These are phyloP conservation scores for Coprinopsis cinerea DNA, from an alignment of 768 basidiomycete species.

Conservation along the genomic window DNA sequence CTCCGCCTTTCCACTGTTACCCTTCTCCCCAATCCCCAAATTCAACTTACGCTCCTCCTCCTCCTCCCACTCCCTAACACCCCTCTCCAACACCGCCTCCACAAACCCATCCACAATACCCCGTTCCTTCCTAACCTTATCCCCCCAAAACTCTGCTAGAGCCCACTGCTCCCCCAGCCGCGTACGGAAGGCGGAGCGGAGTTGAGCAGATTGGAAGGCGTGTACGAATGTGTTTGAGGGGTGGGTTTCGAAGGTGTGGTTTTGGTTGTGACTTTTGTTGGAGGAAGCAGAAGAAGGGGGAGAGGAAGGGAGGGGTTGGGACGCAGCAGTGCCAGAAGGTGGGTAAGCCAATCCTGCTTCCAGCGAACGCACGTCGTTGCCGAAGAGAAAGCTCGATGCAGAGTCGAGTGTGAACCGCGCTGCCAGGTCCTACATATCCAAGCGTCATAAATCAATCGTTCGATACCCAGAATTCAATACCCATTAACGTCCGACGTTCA, in stretches of 20 bases:
- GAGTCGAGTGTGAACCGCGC: constrained; percentile 60
- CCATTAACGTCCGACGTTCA: background rate
- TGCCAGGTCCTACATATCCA: constrained; percentile 43
- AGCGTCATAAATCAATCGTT: no score
- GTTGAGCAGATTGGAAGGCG: constrained; percentile 45
- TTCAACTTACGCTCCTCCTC: background rate
- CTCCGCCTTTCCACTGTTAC: constrained; percentile 24
- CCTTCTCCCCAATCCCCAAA: constrained; percentile 8
- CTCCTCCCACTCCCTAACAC: constrained; percentile 6
- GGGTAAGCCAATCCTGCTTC: constrained; percentile 47
- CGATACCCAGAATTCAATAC: no score
- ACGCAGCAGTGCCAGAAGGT: constrained; percentile 6
- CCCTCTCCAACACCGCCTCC: constrained; percentile 14
- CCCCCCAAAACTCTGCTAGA: constrained; percentile 14
- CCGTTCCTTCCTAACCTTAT: constrained; percentile 10
- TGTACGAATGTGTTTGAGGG: constrained; percentile 39
- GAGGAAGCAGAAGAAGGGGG: constrained; percentile 6
- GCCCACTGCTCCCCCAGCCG: constrained; percentile 30
- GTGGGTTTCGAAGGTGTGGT: constrained; percentile 23
- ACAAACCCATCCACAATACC: constrained; percentile 13
- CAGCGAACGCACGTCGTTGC: constrained; percentile 43
- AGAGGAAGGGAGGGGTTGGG: no score
- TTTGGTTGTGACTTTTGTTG: constrained; percentile 20
- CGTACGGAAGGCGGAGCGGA: constrained; percentile 28
- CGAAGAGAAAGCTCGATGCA: constrained; percentile 57